Base-by-base conservation (phyloP, 148 eudicot species). In the Pharnaceum exiguum region DNA sequence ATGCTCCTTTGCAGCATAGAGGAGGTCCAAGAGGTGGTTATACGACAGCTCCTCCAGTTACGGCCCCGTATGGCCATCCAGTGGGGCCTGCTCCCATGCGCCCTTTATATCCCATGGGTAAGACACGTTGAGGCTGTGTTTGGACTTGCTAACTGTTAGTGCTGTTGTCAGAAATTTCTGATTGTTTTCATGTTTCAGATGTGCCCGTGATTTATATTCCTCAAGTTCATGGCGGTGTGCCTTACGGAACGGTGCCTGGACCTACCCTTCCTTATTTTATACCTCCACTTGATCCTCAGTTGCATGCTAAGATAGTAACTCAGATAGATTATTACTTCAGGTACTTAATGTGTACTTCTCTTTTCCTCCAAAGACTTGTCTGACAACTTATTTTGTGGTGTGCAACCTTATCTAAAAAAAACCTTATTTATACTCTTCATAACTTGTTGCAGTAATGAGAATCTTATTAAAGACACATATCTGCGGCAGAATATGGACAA, bases 311-410 rank as follows among this genome's bases (percentile, higher is more conserved):
- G 60, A 80, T 90, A 59, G 52, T 82, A 60, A 85, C 40, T 38
- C 97, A 90, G 67, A 82, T 90, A 35, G 81, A 90, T 39, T 90
- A 87, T 43, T 90, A 90, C 69, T 90, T 90, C 76, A 91, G 97
- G 96, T 87, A 70, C 49, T 21, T 46, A 33, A 39, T 59, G 10
- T 12, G 45, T 27, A 18, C 24, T 49, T 55, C 10, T 57, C 15
- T 26, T 5, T 15, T 18, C 19, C 1, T 21, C 38, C 38, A 35
- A 12, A 12, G 12, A 35, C 7, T 35, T 35, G 7, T 6, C 7
- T 35, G 8, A 6, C 38, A 6, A 12, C 7, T 35, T 35, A n/a
- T 35, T 6, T 35, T 12, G 13, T 22, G 3, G 0, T 38, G 11
- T 47, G 49, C 30, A 30, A 9, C n/a, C 17, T 42, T 45, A 9